A percentile compares a stretch with the other conserved stretches of the same genome.
These are phyloP conservation scores for Trametes pubescens DNA, from an alignment of 1,284 basidiomycete species.

Conservation along the genomic window DNA sequence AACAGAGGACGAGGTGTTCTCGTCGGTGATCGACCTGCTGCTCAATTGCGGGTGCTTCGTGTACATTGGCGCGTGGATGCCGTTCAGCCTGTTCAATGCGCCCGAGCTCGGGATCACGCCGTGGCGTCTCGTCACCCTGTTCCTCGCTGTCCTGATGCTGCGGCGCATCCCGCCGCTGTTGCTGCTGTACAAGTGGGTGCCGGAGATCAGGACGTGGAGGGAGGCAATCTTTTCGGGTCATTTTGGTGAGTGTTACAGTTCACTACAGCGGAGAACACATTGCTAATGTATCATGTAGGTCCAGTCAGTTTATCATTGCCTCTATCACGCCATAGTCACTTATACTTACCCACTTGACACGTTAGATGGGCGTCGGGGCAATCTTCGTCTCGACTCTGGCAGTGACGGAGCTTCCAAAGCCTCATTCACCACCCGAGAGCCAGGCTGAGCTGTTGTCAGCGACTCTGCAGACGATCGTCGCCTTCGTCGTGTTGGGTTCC, in stretches of 20 bases:
- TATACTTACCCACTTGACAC: neutral
- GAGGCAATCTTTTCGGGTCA: conserved; percentile 89
- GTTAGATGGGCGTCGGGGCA: conserved; percentile 82
- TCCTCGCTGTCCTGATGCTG: conserved; percentile 71
- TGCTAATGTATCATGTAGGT: conserved; percentile 45
- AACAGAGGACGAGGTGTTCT: conserved; percentile 87
- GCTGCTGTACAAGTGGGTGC: conserved; percentile 81
- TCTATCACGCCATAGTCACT: conserved; percentile 2
- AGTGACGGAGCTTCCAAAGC: conserved; percentile 67
- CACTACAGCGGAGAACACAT: neutral
- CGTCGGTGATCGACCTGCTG: conserved; percentile 86
- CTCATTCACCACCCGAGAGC: conserved; percentile 62
- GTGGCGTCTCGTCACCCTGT: conserved; percentile 77
- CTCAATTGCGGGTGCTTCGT: conserved; percentile 90
- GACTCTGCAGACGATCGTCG: conserved; percentile 80
- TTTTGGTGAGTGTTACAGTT: conserved; percentile 63
- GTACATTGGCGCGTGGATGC: conserved; percentile 91
- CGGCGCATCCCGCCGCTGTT: conserved; percentile 83
- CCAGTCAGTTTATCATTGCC: conserved; percentile 52
- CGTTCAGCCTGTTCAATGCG: conserved; percentile 75
- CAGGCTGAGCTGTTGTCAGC: conserved; percentile 78
- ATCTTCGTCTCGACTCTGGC: conserved; percentile 88
- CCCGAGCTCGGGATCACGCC: conserved; percentile 71
- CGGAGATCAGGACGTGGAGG: conserved; percentile 82
- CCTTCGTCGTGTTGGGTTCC: conserved; percentile 86